Evolutionary conservation across 2,329 filamentous ascomycete genomes (phyloP).

Genomic region (Waltergamsia citrina): DNA sequence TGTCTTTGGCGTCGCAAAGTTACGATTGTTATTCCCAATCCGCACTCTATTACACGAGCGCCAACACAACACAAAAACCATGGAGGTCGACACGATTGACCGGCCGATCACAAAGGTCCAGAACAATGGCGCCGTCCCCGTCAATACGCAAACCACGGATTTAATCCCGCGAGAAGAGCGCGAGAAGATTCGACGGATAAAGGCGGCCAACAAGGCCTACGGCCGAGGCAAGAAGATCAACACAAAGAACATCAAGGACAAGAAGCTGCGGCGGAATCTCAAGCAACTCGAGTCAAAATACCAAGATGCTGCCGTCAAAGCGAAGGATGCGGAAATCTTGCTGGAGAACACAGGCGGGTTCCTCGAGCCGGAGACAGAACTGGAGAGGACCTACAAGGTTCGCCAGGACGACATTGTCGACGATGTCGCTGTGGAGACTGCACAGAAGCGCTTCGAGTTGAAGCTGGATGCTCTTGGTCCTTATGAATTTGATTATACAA

Average conservation of each 20-base stretch:
- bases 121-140: slow-evolving; percentile 42
- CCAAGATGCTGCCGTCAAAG: slow-evolving; percentile 68
- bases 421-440: slow-evolving; percentile 70
- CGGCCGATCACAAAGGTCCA: slow-evolving; percentile 22
- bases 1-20: slow-evolving; percentile 11
- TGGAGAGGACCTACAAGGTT: slow-evolving; percentile 89
- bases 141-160: slow-evolving; percentile 39
- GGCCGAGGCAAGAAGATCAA: slow-evolving; percentile 73
- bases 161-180: slow-evolving; percentile 41
- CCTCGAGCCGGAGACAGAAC: slow-evolving; percentile 75
- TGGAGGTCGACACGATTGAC: slow-evolving; percentile 27
- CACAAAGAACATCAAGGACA: slow-evolving; percentile 69
- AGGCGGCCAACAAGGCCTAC: slow-evolving; percentile 65
- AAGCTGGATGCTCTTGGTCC: slow-evolving; percentile 76
- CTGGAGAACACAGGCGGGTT: slow-evolving; percentile 81
- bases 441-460: slow-evolving; percentile 87
- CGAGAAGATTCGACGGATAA: slow-evolving; percentile 39
- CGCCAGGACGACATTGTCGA: slow-evolving; percentile 76
- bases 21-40: not conserved
- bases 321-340: slow-evolving; percentile 92
- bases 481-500: slow-evolving; percentile 80
- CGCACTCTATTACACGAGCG: not conserved
- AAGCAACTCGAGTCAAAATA: slow-evolving; percentile 74
- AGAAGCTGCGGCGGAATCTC: slow-evolving; percentile 78
- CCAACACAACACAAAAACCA: slow-evolving; percentile 12